These are phyloP conservation scores for Phytopythium montanum DNA, from an alignment of 352 stramenopile genomes.

Conservation along the genomic window DNA sequence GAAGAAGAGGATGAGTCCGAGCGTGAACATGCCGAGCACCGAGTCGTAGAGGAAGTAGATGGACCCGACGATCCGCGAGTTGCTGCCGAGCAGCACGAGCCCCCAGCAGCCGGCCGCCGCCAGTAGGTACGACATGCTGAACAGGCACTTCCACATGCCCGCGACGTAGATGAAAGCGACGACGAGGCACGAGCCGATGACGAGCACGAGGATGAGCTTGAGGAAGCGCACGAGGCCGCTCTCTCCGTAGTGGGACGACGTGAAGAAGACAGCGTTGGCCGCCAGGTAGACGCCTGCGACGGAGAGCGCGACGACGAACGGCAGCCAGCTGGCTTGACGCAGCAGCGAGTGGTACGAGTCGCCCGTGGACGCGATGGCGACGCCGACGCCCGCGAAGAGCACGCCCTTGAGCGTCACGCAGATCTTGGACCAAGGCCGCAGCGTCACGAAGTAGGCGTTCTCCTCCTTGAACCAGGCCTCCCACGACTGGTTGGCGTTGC, in stretches of 20 bases:
- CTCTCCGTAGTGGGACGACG: slow-evolving; percentile 50
- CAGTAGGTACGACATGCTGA: slow-evolving; percentile 92
- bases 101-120: slow-evolving; percentile 85
- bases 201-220: slow-evolving; percentile 73
- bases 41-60: slow-evolving; percentile 95
- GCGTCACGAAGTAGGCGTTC: slow-evolving; percentile 90
- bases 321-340: slow-evolving; percentile 48
- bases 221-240: slow-evolving; percentile 63
- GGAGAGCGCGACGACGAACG: slow-evolving; percentile 45
- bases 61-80: slow-evolving; percentile 85
- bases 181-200: slow-evolving; percentile 71
- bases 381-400: slow-evolving; percentile 85
- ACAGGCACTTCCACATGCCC: slow-evolving; percentile 87
- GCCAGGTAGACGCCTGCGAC: slow-evolving; percentile 59
- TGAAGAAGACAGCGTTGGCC: slow-evolving; percentile 61
- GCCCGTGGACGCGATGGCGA: slow-evolving; percentile 79
- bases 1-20: slow-evolving; percentile 91
- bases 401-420: slow-evolving; percentile 89
- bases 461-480: slow-evolving; percentile 96
- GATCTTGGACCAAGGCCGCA: slow-evolving; percentile 88
- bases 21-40: slow-evolving; percentile 90
- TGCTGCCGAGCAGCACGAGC: slow-evolving; percentile 86
- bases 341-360: slow-evolving; percentile 68
- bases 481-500: slow-evolving; percentile 93
- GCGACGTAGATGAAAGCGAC: slow-evolving; percentile 57